Evolutionary conservation across 495 filamentous ascomycete genomes (phyloP), one percentile per base, ranked within the genome.

Genomic region (Trichoderma parareesei): DNA sequence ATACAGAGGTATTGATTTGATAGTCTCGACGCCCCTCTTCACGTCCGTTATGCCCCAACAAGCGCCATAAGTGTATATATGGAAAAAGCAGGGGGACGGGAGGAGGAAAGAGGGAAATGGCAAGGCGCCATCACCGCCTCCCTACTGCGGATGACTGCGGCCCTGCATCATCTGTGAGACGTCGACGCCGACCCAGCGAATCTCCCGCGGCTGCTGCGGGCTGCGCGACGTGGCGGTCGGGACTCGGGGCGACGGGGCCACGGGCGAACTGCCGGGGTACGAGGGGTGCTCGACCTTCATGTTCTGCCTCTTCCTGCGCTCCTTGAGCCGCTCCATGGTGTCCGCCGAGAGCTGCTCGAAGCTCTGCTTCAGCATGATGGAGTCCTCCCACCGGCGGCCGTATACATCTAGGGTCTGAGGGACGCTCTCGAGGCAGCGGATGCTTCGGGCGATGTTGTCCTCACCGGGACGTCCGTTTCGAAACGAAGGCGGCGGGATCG

Each of bases 301-400:
- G 33, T 67, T 64, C 53, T 68, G 69, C 68, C 68, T 61, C n/a
- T 49, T 40, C 18, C 38, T 69, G 40, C 76, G 70, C 48, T 68
- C 53, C 60, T 69, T 68, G 11, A 81, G 66, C 13, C 70, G 65
- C 7, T 75, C 71, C 27, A 73, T 57, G 4, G 79, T 67, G 14
- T 75, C 73, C 11, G 69, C 69, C 4, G 76, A 77, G 3, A 72
- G 71, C 57, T 67, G 67, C 46, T 83, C 79, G 62, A 83, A 85
- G 37, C 68, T 78, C 46, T 70, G 68, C 60, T 71, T 72, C 0
- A 84, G 71, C 10, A 76, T 68, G 38, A 76, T 67, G 7, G 77
- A 77, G 63, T 80, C 72, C 14, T 80, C 75, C 81, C 81, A 85
- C 5, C 80, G 73, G 55, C 79, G 75, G 38, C 82, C 81, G 67